A percentile compares a stretch with the other conserved stretches of the same genome.
Evolutionary conservation across 768 basidiomycete genomes (phyloP).

Genomic region (Russula emetica): DNA sequence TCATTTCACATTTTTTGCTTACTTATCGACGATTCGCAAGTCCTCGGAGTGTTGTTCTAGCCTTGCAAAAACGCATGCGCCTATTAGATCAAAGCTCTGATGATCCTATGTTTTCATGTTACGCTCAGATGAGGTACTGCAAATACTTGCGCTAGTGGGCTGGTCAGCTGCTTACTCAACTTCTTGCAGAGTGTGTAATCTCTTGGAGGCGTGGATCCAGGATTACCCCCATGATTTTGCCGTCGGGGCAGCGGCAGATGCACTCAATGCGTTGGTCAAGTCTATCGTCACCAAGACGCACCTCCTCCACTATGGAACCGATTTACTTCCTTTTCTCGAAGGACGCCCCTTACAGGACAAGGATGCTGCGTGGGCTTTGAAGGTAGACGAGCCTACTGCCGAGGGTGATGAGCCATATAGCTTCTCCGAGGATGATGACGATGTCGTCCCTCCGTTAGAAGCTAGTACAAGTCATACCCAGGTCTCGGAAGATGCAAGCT

Average conservation of each 20-base stretch:
- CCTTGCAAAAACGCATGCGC: slow-evolving; percentile 84
- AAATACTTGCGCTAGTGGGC: neutral
- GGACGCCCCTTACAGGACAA: slow-evolving; percentile 61
- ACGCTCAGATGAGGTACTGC: slow-evolving; percentile 78
- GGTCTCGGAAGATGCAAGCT: slow-evolving; percentile 17
- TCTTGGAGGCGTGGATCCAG: slow-evolving; percentile 73
- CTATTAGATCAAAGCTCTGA: slow-evolving; percentile 65
- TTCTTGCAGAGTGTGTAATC: slow-evolving; percentile 62
- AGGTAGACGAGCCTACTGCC: slow-evolving; percentile 50
- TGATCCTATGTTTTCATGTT: slow-evolving; percentile 83
- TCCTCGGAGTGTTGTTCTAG: slow-evolving; percentile 72
- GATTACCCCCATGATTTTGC: slow-evolving; percentile 78
- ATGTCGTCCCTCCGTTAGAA: slow-evolving; percentile 29
- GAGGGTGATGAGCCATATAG: slow-evolving; percentile 63
- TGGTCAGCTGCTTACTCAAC: slow-evolving; percentile 1
- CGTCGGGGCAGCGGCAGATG: slow-evolving; percentile 66
- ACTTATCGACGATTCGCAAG: slow-evolving; percentile 81
- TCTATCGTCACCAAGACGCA: slow-evolving; percentile 77
- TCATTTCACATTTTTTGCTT: slow-evolving; percentile 73
- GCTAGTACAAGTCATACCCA: slow-evolving; percentile 29
- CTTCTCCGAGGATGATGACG: slow-evolving; percentile 52
- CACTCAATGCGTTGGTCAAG: slow-evolving; percentile 70
- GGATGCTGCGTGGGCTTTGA: slow-evolving; percentile 72
- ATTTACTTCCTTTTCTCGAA: slow-evolving; percentile 77
- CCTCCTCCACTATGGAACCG: slow-evolving; percentile 79